Evolutionary conservation across 1,139 yeast species (phyloP), one percentile per base, ranked within the genome.

Genomic region (Blastobotrys raffinosifermentans): DNA sequence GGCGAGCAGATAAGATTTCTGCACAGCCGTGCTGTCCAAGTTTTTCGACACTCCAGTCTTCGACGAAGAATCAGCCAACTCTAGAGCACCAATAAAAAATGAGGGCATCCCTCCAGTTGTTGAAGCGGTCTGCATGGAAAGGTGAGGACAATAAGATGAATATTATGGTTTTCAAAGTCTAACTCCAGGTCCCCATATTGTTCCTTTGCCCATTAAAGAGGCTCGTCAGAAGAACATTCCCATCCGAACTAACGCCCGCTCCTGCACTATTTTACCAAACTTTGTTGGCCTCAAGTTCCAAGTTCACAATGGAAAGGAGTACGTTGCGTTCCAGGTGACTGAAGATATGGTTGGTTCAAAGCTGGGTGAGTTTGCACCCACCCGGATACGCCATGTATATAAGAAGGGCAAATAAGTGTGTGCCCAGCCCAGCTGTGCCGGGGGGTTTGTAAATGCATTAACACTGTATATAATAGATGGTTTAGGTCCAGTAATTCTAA

Each of bases 301-400:
- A 63, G 84, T 91, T 31, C 98, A 91, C 64, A 91, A 91, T 63
- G 98, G 98, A 26, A 84, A 82, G 61, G 94, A 87, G 49, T 91
- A 89, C 57, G 94, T 87, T 34, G 89, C 87, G 39, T 73, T 91
- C 34, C 89, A 81, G 50, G 75, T 91, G 22, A 77, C 83, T 8
- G 97, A 91, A 55, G 94, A 91, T 52, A 91, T 91, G 98, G 96
- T 91, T 47, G 98, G 98, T n/a, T 76, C 80, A 48, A 91, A 91
- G 61, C 68, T 91, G 41, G 98, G 98, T 2, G 97, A 91, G 60
- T 91, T 85, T 66, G 95, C 94, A 3, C 84, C 91, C 40, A 91
- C 98, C 2, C 72, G 96, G 58, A 84, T 85, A 73, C 77, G 83
- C 60, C 86, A 84, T 64, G 76, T 75, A 48, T 87, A 84, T 65